Conservation (phyloP, 306 rosid genomes). For the Styphnolobium japonicum region DNA sequence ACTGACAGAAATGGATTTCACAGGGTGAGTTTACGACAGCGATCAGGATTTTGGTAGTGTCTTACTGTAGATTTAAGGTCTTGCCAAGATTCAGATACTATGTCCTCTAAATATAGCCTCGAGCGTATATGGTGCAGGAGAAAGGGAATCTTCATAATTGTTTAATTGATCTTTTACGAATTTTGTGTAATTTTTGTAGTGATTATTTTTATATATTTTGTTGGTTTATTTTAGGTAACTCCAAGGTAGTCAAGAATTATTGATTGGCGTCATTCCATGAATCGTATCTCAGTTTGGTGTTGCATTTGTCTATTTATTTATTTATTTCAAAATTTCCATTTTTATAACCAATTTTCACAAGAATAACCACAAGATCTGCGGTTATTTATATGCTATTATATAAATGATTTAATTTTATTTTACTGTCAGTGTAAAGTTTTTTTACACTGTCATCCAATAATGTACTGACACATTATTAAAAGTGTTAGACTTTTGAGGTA, state of each 20-base stretch:
- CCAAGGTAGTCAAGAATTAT: neutral
- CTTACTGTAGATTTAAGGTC: neutral
- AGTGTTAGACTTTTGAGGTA: no score
- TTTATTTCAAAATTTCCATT: neutral
- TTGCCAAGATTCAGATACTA: neutral
- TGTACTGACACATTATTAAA: no score
- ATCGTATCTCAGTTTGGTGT: neutral
- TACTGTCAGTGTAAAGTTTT: no score
- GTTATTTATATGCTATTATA: no score
- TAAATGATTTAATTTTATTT: no score
- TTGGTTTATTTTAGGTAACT: neutral
- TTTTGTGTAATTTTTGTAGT: neutral
- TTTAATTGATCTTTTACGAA: neutral
- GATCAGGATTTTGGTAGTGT: neutral
- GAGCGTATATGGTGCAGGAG: neutral
- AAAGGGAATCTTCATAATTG: neutral
- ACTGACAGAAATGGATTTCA: neutral
- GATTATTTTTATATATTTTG: neutral
- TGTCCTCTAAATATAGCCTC: neutral
- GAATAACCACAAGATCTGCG: neutral
- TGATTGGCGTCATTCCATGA: neutral
- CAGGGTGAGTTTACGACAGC: neutral
- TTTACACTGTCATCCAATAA: no score
- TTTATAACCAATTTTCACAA: neutral
- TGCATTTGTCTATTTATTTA: neutral